Conservation (phyloP, 305 asterid species). For the Fraxinus sp. region DNA sequence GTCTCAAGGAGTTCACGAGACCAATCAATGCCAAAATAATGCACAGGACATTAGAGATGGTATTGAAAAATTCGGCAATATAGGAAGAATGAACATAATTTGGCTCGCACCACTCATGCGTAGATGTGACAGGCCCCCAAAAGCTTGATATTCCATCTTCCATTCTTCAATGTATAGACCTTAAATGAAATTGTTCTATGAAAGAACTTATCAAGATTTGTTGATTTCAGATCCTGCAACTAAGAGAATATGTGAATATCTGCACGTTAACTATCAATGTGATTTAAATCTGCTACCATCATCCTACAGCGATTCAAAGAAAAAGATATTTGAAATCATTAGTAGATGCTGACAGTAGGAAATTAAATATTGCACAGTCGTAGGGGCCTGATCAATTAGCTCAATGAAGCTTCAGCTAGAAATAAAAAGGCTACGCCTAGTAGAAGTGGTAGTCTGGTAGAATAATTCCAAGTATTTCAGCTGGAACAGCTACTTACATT, state of each 20-base stretch:
- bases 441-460: not conserved
- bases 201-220: constrained; percentile 8
- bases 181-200: not conserved
- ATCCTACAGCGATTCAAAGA: not conserved
- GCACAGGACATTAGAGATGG: constrained; percentile 72
- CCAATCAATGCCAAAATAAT: constrained; percentile 75
- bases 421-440: not conserved
- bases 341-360: not conserved
- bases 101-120: constrained; percentile 91
- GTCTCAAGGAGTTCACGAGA: constrained; percentile 70
- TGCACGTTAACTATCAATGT: not conserved
- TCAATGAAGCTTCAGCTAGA: constrained; percentile 42
- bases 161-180: constrained; percentile 46
- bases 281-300: constrained; percentile 1
- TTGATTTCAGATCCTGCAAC: constrained; percentile 30
- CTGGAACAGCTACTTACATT: not conserved
- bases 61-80: constrained; percentile 82
- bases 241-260: constrained; percentile 7
- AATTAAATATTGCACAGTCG: not conserved
- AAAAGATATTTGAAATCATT: not conserved
- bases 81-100: constrained; percentile 79
- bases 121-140: constrained; percentile 94
- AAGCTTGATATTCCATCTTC: constrained; percentile 64
- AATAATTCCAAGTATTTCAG: not conserved
- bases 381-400: constrained; percentile 38